Conservation (phyloP, 1,284 basidiomycete species). For the Takashimella koratensis region DNA sequence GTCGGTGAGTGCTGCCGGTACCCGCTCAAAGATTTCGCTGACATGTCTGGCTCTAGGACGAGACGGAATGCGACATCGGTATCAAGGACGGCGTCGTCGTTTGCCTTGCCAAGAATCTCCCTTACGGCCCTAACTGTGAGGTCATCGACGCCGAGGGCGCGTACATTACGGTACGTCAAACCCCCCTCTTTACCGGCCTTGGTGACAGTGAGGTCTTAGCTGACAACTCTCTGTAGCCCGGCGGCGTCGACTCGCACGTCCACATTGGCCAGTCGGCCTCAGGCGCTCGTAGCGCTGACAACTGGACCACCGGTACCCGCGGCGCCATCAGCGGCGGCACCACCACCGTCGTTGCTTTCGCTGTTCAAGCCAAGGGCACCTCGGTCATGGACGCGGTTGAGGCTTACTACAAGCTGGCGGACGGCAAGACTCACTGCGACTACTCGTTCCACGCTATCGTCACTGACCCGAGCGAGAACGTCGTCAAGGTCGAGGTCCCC, state of each 20-base stretch:
- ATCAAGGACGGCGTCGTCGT: slow-evolving; percentile 27
- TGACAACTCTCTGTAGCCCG: slow-evolving; percentile 16
- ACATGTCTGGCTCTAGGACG: slow-evolving; percentile 10
- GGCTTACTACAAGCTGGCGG: slow-evolving; percentile 28
- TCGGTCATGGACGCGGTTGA: slow-evolving; percentile 28
- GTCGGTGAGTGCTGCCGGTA: slow-evolving; percentile 7
- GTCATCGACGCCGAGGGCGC: slow-evolving; percentile 32
- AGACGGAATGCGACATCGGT: slow-evolving; percentile 23
- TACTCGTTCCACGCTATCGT: slow-evolving; percentile 32
- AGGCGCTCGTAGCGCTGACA: slow-evolving; percentile 21
- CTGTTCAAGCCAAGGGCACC: slow-evolving; percentile 19
- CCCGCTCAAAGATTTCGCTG: background rate
- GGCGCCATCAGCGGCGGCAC: slow-evolving; percentile 27
- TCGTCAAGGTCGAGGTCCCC: slow-evolving; percentile 27
- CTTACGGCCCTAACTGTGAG: slow-evolving; percentile 9
- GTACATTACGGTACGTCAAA: slow-evolving; percentile 22
- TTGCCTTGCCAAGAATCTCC: slow-evolving; percentile 15
- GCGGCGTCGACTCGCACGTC: slow-evolving; percentile 28
- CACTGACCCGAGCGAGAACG: slow-evolving; percentile 26
- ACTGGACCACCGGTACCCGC: slow-evolving; percentile 25
- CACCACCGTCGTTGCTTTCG: slow-evolving; percentile 31
- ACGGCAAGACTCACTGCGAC: slow-evolving; percentile 27
- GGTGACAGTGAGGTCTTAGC: too few species aligned
- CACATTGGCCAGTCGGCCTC: slow-evolving; percentile 25
- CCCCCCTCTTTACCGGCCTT: background rate